phyloP scores from a whole-genome alignment of 805 yeast genomes.

The Cyberlindnera galapagoensis region DNA sequence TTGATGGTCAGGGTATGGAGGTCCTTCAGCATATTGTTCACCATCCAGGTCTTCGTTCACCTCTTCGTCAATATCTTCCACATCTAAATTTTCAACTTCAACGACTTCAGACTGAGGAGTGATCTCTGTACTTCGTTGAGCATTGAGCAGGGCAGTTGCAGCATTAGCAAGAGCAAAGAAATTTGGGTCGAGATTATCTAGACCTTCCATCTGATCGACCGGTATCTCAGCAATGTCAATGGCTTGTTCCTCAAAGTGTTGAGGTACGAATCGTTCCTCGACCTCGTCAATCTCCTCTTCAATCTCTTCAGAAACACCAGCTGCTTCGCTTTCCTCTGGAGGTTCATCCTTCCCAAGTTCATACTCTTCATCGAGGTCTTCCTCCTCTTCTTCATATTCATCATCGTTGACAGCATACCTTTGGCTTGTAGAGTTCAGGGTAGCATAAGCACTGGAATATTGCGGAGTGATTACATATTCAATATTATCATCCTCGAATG shows the following conservation, averaged over 20 bases:
- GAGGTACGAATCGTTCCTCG: too few relatives aligned
- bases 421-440: not conserved
- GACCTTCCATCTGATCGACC: too few relatives aligned
- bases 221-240: too few relatives aligned
- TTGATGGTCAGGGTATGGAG: too few relatives aligned
- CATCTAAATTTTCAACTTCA: slow-evolving; percentile 2
- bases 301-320: not conserved
- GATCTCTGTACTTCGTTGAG: too few relatives aligned
- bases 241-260: too few relatives aligned
- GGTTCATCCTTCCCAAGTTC: not conserved
- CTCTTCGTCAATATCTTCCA: slow-evolving; percentile 1
- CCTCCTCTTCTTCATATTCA: not conserved
- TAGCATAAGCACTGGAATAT: slow-evolving; percentile 6
- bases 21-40: slow-evolving; percentile 1
- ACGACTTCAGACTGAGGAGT: slow-evolving; percentile 1
- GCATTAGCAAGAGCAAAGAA: too few relatives aligned
- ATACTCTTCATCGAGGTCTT: not conserved
- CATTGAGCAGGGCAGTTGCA: too few relatives aligned
- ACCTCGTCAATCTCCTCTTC: too few relatives aligned
- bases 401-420: slow-evolving; percentile 1
- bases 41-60: not conserved
- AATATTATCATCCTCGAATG: slow-evolving; percentile 7
- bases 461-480: slow-evolving; percentile 11
- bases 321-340: not conserved
- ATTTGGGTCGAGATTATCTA: too few relatives aligned